Conservation (phyloP, 2,329 filamentous ascomycete genomes). For the Onygenales sp. region DNA sequence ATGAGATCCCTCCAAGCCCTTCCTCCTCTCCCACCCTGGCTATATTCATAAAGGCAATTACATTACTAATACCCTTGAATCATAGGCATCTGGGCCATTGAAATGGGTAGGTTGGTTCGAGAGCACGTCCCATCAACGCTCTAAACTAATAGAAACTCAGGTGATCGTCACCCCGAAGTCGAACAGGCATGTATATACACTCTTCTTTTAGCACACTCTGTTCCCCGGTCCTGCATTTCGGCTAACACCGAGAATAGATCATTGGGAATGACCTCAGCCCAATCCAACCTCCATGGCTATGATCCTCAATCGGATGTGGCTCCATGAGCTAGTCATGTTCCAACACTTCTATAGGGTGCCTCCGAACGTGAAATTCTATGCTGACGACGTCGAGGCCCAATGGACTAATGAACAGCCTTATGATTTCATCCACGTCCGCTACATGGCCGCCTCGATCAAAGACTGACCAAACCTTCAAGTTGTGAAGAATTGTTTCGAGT, state of each 20-base stretch:
- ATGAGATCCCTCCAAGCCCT: not conserved
- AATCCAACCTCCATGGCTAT: not conserved
- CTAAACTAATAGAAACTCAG: slow-evolving; percentile 12
- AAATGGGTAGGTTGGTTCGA: slow-evolving; percentile 15
- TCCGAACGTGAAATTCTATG: slow-evolving; percentile 22
- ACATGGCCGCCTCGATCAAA: slow-evolving; percentile 17
- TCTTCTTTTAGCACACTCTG: not conserved
- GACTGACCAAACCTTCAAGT: slow-evolving; percentile 11
- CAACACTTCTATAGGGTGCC: slow-evolving; percentile 16
- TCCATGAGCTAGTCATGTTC: slow-evolving; percentile 1
- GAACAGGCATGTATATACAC: slow-evolving; percentile 6
- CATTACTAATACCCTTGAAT: not conserved
- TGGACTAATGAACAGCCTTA: slow-evolving; percentile 19
- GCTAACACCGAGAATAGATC: not conserved
- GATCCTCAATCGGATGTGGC: not conserved
- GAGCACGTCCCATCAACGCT: not conserved
- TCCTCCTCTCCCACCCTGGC: not conserved
- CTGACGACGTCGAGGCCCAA: slow-evolving; percentile 22
- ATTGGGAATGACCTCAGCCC: slow-evolving; percentile 4
- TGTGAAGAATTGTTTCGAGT: slow-evolving; percentile 37
- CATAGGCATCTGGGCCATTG: slow-evolving; percentile 22
- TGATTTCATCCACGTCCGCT: slow-evolving; percentile 23
- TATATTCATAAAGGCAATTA: not conserved
- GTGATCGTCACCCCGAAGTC: slow-evolving; percentile 12
- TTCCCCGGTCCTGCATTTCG: slow-evolving; percentile 8